Evolutionary conservation across 306 rosid species (phyloP), one percentile per base, ranked within the genome.

Genomic region (Vigna unguiculata): DNA sequence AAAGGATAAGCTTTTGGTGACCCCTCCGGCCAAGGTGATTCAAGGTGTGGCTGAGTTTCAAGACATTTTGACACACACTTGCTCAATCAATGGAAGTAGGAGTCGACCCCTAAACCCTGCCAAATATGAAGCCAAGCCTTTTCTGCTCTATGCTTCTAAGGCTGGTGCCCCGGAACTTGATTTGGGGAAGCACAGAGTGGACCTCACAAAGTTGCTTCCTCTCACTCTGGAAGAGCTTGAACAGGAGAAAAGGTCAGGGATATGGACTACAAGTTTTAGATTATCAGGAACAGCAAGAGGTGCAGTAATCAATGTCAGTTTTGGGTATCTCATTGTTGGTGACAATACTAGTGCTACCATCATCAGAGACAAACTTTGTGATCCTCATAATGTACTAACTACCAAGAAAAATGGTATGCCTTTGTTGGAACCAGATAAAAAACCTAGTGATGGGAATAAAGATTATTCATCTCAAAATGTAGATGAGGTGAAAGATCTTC

Each of bases 151-250:
- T 84, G 97, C 92, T 83, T 85, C 97, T 17, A 25, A 87, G 53
- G 62, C 65, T 38, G 86, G 89, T 74, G 81, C 83, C 2, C 84
- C 93, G 0, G 92, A 87, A 68, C 78, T 85, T 32, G 97, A 95
- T 90, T 82, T 92, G 84, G 98, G 98, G 76, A 92, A 92, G 87
- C 97, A 95, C 75, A 86, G 91, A 74, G 57, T 92, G 43, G 97
- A 95, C 75, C 90, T 95, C 80, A 90, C 97, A 3, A 85, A 93
- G 86, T 71, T 95, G 78, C 97, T 95, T 78, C 98, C 98, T 41
- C 82, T 92, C 77, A 87, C 97, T 10, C 78, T 95, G 80, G 97
- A 92, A 86, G 97, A 95, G 68, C 89, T 95, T 58, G 93, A 85
- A 71, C 91, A 90, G 84, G 97, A 90, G 84, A 85, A 90, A 80